phyloP scores from a whole-genome alignment of 345 rosid genomes.

The Melastoma malabathricum region DNA sequence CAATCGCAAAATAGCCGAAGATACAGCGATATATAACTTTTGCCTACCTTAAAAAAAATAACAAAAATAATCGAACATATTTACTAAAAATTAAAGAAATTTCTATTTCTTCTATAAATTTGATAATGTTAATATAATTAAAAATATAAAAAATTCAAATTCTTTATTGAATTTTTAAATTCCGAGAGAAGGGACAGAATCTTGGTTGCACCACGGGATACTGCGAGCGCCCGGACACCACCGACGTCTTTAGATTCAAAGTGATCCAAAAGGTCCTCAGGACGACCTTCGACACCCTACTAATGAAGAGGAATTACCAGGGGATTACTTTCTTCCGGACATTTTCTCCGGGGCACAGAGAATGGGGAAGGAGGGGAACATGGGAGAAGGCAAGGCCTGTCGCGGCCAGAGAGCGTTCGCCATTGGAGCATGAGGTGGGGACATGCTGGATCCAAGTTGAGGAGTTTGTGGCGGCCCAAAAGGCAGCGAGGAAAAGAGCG shows the following conservation, averaged over 20 bases:
- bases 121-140: no score
- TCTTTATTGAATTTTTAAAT: no score
- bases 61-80: no score
- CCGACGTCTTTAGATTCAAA: no score
- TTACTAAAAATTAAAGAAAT: no score
- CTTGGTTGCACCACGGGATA: slow-evolving; percentile 17
- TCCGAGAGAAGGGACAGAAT: slow-evolving; percentile 14
- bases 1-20: no score
- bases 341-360: slow-evolving; percentile 36
- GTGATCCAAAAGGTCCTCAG: slow-evolving; percentile 18
- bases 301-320: slow-evolving; percentile 8
- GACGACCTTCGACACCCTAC: slow-evolving; percentile 14
- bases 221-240: slow-evolving; percentile 17
- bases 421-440: slow-evolving; percentile 6
- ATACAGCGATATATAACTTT: no score
- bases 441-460: slow-evolving; percentile 22
- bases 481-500: slow-evolving; percentile 6
- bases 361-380: slow-evolving; percentile 37
- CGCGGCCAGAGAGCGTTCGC: no score
- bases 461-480: slow-evolving; percentile 19
- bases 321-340: slow-evolving; percentile 26
- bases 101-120: no score
- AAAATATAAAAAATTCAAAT: no score
- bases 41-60: no score
- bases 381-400: no score